A percentile compares a stretch with the other conserved stretches of the same genome.
Evolutionary conservation across 2,329 filamentous ascomycete genomes (phyloP).

Genomic region (Colletotrichum zoysiae): DNA sequence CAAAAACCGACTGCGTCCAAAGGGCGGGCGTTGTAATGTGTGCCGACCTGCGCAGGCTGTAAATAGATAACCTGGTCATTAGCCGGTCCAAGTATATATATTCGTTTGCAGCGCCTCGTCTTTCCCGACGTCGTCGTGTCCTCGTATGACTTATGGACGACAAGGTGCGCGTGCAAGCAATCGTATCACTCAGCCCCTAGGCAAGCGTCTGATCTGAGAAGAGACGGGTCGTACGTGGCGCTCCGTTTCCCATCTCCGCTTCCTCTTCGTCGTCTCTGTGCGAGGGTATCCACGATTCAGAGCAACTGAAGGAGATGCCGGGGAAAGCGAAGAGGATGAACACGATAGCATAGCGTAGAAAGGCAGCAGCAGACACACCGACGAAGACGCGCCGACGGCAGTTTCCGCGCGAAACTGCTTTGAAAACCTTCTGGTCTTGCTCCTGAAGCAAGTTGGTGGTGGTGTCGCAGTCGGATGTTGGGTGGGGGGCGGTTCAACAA

Average conservation of each 20-base stretch:
- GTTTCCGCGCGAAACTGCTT: neutral
- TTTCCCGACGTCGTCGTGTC: too few species aligned
- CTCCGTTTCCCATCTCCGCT: too few species aligned
- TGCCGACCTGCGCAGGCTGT: constrained; percentile 39
- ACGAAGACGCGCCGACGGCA: neutral
- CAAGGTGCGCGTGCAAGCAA: neutral
- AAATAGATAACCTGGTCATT: constrained; percentile 36
- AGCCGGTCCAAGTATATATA: constrained; percentile 31
- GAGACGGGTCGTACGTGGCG: too few species aligned
- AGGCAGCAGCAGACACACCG: neutral
- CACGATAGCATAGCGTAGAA: neutral
- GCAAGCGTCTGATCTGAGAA: too few species aligned
- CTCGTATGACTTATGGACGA: neutral
- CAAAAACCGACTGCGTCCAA: constrained; percentile 34
- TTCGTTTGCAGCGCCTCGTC: constrained; percentile 27
- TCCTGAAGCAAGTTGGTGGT: neutral
- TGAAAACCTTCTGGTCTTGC: neutral
- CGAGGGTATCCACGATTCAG: neutral
- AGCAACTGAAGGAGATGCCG: neutral
- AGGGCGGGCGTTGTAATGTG: constrained; percentile 26
- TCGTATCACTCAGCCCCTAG: neutral
- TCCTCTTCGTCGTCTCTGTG: neutral
- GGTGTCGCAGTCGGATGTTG: neutral
- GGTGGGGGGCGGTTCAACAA: neutral
- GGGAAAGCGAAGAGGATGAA: neutral